These are phyloP conservation scores for Chytriomyces sp. DNA, from an alignment of 192 early-diverging fungal species.

Conservation along the genomic window DNA sequence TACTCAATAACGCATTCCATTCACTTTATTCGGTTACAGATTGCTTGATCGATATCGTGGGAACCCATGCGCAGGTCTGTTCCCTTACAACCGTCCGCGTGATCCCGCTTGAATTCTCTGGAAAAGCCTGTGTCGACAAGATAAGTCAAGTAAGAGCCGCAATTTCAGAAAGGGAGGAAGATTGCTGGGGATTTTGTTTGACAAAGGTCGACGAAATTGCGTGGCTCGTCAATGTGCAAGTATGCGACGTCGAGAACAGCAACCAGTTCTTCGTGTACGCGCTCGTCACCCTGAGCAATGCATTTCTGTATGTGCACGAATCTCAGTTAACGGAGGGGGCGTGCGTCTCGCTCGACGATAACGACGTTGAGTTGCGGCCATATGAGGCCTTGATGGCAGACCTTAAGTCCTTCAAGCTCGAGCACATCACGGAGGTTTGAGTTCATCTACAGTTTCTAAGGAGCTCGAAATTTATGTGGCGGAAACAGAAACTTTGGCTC, in stretches of 20 bases:
- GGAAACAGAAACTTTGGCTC: constrained; percentile 64
- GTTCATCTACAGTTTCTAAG: too few species aligned
- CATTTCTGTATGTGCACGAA: constrained; percentile 77
- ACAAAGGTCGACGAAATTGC: constrained; percentile 94
- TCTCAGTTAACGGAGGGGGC: constrained; percentile 65
- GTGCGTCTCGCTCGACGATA: constrained; percentile 60
- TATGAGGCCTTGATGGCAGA: constrained; percentile 82
- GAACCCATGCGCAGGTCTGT: constrained; percentile 61
- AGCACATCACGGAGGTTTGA: background rate
- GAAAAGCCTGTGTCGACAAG: constrained; percentile 61
- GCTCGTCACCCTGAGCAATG: constrained; percentile 69
- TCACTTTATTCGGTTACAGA: constrained; percentile 66
- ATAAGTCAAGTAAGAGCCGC: constrained; percentile 67
- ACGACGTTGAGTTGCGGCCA: constrained; percentile 67
- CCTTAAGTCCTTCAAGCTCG: constrained; percentile 42
- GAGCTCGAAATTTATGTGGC: too few species aligned
- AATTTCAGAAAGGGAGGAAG: constrained; percentile 65
- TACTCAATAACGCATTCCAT: constrained; percentile 61
- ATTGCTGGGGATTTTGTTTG: constrained; percentile 73
- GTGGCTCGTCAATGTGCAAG: constrained; percentile 94
- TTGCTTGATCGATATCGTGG: constrained; percentile 82
- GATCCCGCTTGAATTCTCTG: constrained; percentile 66
- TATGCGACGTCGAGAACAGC: constrained; percentile 90
- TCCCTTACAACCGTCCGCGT: constrained; percentile 68
- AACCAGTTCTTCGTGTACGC: constrained; percentile 97